Percentiles rank a stretch among this genome's conserved stretches.
phyloP scores from a whole-genome alignment of 495 filamentous ascomycete species.

The Penicillium manginii region DNA sequence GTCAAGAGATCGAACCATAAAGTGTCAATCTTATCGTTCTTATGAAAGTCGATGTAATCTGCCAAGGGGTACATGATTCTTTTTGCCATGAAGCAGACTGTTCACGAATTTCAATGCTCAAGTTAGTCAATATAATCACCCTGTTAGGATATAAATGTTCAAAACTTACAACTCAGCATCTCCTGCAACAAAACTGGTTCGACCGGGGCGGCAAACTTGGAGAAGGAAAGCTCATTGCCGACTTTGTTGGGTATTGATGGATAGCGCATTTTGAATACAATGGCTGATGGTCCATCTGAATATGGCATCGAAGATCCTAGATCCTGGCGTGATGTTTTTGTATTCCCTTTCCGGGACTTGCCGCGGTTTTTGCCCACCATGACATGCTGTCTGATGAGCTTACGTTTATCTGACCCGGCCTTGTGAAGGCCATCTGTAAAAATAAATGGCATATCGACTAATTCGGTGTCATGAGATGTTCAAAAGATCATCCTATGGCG shows the following conservation, averaged over 20 bases:
- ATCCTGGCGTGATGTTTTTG: not conserved
- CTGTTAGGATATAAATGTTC: too few relatives aligned
- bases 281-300: not conserved
- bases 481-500: not conserved
- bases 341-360: slow-evolving; percentile 7
- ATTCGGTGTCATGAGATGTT: not conserved
- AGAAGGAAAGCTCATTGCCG: slow-evolving; percentile 28
- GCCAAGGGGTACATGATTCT: slow-evolving; percentile 41
- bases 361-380: slow-evolving; percentile 53
- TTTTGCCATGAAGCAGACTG: slow-evolving; percentile 47
- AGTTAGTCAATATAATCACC: too few relatives aligned
- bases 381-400: slow-evolving; percentile 50
- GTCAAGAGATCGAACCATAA: slow-evolving; percentile 38
- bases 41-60: slow-evolving; percentile 39
- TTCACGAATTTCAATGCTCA: not conserved
- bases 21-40: slow-evolving; percentile 18
- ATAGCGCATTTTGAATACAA: slow-evolving; percentile 9
- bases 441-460: slow-evolving; percentile 8
- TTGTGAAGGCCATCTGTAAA: slow-evolving; percentile 23
- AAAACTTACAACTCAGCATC: slow-evolving; percentile 24
- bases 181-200: slow-evolving; percentile 23
- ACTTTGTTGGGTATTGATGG: slow-evolving; percentile 11
- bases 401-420: slow-evolving; percentile 35
- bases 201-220: slow-evolving; percentile 34
- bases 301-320: not conserved